Evolutionary conservation across 2,329 filamentous ascomycete genomes (phyloP).

Genomic region (Apiospora arundinis): DNA sequence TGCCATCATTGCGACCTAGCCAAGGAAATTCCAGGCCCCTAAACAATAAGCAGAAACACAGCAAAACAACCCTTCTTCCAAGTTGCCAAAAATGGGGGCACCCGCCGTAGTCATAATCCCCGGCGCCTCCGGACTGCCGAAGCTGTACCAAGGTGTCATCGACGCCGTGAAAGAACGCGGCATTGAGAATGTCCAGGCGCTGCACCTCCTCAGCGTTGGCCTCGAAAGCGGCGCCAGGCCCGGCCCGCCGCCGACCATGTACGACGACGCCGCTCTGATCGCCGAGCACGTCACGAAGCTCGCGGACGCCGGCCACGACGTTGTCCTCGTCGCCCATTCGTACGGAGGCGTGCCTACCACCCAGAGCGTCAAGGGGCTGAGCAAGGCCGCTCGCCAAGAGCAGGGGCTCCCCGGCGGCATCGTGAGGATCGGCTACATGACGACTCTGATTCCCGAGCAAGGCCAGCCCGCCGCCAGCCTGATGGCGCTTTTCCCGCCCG

Average conservation of each 20-base stretch:
- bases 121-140: conserved; percentile 28
- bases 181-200: conserved; percentile 31
- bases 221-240: conserved; percentile 22
- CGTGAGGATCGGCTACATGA: conserved; percentile 40
- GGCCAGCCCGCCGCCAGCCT: conserved; percentile 31
- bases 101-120: neutral
- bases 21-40: too few relatives aligned
- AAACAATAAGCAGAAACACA: too few relatives aligned
- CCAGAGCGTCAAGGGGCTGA: conserved; percentile 42
- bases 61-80: neutral
- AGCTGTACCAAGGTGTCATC: conserved; percentile 30
- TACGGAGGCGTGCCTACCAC: conserved; percentile 36
- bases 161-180: conserved; percentile 28
- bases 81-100: neutral
- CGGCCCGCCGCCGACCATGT: conserved; percentile 34
- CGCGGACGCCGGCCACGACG: conserved; percentile 37
- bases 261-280: conserved; percentile 44
- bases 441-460: conserved; percentile 33
- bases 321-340: conserved; percentile 36
- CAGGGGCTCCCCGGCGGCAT: conserved; percentile 47
- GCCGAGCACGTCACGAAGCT: conserved; percentile 40
- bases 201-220: conserved; percentile 29
- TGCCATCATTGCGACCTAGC: too few relatives aligned
- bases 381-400: conserved; percentile 40
- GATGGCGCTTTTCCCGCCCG: conserved; percentile 21